Evolutionary conservation across 2,329 filamentous ascomycete genomes (phyloP).

Genomic region (Chaetothyriales sp.): DNA sequence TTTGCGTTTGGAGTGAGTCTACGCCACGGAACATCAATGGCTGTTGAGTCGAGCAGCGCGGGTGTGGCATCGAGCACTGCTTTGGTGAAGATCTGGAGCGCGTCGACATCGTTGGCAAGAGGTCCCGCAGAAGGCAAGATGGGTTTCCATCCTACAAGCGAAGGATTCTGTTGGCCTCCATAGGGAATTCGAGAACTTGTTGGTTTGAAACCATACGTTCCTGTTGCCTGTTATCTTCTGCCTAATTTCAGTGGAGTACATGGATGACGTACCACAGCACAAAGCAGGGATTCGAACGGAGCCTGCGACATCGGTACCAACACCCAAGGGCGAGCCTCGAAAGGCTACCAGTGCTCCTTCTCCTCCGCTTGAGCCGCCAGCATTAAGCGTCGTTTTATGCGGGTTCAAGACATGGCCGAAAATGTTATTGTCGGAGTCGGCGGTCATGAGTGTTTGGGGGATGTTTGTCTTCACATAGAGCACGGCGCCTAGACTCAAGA

Average conservation of each 20-base stretch:
- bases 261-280: slow-evolving; percentile 21
- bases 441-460: slow-evolving; percentile 39
- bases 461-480: slow-evolving; percentile 40
- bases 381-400: slow-evolving; percentile 21
- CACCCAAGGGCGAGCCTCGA: slow-evolving; percentile 21
- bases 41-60: slow-evolving; percentile 18
- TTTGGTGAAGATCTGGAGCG: slow-evolving; percentile 17
- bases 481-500: slow-evolving; percentile 32
- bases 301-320: slow-evolving; percentile 26
- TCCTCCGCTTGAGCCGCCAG: slow-evolving; percentile 28
- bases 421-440: slow-evolving; percentile 30
- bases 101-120: slow-evolving; percentile 19
- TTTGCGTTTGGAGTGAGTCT: slow-evolving; percentile 8
- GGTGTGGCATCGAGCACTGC: slow-evolving; percentile 14
- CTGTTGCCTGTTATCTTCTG: too few species aligned
- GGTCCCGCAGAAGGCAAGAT: slow-evolving; percentile 11
- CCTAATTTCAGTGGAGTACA: not conserved
- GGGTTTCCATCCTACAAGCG: slow-evolving; percentile 14
- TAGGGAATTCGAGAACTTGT: slow-evolving; percentile 22
- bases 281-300: slow-evolving; percentile 26
- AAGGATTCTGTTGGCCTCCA: slow-evolving; percentile 16
- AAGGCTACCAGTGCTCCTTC: slow-evolving; percentile 27
- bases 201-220: slow-evolving; percentile 27
- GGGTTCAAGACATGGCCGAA: slow-evolving; percentile 32
- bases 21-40: slow-evolving; percentile 19